phyloP scores from a whole-genome alignment of 371 early-diverging fungal genomes.

The Lichtheimia ornata region DNA sequence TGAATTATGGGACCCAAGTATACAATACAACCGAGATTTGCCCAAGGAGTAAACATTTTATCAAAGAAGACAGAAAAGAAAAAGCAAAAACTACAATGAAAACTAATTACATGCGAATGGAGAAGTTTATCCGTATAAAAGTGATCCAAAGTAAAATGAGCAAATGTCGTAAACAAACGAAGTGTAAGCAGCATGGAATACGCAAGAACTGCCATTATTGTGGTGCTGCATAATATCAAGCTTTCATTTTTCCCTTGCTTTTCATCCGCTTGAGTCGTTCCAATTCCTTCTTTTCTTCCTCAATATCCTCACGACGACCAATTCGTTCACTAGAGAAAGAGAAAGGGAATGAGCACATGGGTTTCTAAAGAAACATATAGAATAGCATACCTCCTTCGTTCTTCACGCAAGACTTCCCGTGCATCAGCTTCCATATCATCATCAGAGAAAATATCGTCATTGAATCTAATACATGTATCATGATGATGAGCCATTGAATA shows the following conservation, averaged over 20 bases:
- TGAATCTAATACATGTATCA: slow-evolving; percentile 34
- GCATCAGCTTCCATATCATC: slow-evolving; percentile 67
- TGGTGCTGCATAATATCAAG: neutral
- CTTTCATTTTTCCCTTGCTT: slow-evolving; percentile 19
- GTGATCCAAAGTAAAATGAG: too few species aligned
- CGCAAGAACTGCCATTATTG: too few species aligned
- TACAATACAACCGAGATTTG: too few species aligned
- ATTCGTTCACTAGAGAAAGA: slow-evolving; percentile 46
- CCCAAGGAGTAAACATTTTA: too few species aligned
- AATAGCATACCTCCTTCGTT: slow-evolving; percentile 53
- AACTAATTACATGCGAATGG: too few species aligned
- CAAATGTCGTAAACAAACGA: too few species aligned
- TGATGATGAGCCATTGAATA: neutral
- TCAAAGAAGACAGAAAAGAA: too few species aligned
- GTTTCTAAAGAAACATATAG: neutral
- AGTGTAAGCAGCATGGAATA: too few species aligned
- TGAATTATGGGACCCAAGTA: too few species aligned
- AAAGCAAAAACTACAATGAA: too few species aligned
- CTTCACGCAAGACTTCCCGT: slow-evolving; percentile 57
- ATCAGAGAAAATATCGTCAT: slow-evolving; percentile 55
- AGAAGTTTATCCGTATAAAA: too few species aligned
- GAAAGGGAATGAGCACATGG: neutral
- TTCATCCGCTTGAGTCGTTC: slow-evolving; percentile 66
- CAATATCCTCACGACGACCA: slow-evolving; percentile 51
- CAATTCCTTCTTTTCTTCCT: slow-evolving; percentile 65